phyloP scores from a whole-genome alignment of 805 yeast species.

The Saccharomycopsis sp. region DNA sequence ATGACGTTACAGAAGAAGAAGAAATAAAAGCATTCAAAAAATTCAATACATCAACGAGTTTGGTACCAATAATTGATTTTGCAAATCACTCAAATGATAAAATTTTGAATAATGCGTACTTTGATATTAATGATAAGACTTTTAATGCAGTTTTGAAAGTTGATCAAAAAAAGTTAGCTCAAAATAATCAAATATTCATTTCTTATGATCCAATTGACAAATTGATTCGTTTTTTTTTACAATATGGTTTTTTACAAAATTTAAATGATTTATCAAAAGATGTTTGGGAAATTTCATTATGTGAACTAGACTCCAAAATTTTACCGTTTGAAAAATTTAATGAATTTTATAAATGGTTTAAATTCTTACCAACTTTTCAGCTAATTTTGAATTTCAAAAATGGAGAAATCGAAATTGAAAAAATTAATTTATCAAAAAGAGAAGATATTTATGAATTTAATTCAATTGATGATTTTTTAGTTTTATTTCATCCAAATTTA shows the following conservation, averaged over 20 bases:
- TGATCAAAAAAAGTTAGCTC: too few relatives aligned
- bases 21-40: not conserved
- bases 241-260: not conserved
- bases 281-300: slow-evolving; percentile 1
- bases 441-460: too few relatives aligned
- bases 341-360: slow-evolving; percentile 1
- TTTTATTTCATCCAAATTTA: not conserved
- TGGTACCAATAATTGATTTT: slow-evolving; percentile 9
- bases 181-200: slow-evolving; percentile 5
- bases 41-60: not conserved
- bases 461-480: not conserved
- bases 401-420: not conserved
- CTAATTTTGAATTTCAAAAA: not conserved
- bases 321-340: not conserved
- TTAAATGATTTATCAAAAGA: not conserved
- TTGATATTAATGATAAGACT: slow-evolving; percentile 2
- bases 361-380: not conserved
- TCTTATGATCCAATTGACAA: not conserved
- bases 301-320: too few relatives aligned
- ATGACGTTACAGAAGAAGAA: not conserved
- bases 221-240: not conserved
- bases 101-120: not conserved
- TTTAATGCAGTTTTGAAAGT: not conserved
- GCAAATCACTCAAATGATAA: slow-evolving; percentile 5
- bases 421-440: not conserved